Evolutionary conservation across 2,329 filamentous ascomycete genomes (phyloP), one percentile per base, ranked within the genome.

Genomic region (Thelonectria olida): DNA sequence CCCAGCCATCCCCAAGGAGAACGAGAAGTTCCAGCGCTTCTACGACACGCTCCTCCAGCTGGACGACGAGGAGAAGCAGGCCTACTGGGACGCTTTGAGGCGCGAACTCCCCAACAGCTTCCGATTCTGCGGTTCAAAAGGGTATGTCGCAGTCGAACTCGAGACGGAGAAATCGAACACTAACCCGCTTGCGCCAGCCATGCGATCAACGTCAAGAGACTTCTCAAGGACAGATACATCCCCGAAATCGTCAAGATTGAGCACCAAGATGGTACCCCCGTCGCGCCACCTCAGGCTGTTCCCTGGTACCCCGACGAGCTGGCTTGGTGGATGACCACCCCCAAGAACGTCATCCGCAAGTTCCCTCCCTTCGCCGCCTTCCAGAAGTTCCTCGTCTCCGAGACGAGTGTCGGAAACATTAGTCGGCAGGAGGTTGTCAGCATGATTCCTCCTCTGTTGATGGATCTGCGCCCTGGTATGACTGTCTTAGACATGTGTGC

Each of bases 291-390:
- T 9, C 84, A 88, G 74, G 86, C 92, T 1, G 90, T 99, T 58
- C 82, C 89, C 28, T 98, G 95, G 93, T 99, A 97, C 76, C 96
- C 96, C 41, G 93, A 98, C 74, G 88, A 92, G 73, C 88, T 99
- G 63, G 96, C 96, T 50, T 99, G 96, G 91, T 93, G 90, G 78
- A 98, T 98, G 93, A 97, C 94, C 45, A 98, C 95, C 6, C 93
- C 96, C 64, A 99, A 98, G 85, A 94, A 97, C 74, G 90, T 98
- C 67, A 87, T 99, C 64, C 91, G 96, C 72, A 94, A 94, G 75
- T 97, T 97, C 78, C 89, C 92, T 34, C 96, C 96, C 3, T 99
- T 99, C 76, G 90, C 93, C 50, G 91, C 92, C 25, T 98, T 99
- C 80, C 96, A 99, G 78, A 97, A 96, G 76, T 99, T 97, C 82